phyloP scores from a whole-genome alignment of 2,329 filamentous ascomycete genomes.

The Xylariaceae sp. region DNA sequence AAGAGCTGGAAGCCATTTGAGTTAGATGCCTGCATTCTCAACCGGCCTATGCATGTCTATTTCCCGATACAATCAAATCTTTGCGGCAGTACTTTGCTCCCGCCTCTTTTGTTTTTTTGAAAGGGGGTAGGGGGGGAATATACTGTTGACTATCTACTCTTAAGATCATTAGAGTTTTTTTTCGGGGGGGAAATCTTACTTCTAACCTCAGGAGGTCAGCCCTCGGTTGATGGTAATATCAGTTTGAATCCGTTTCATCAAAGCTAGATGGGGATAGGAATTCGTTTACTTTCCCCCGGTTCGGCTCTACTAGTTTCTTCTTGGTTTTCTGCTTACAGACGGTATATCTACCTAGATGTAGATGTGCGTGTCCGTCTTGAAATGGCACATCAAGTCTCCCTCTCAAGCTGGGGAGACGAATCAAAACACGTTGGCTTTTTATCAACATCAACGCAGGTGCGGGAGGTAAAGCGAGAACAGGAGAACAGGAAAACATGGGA shows the following conservation, averaged over 20 bases:
- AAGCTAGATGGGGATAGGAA: neutral
- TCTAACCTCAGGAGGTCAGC: neutral
- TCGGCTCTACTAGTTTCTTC: neutral
- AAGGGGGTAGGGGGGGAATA: no score
- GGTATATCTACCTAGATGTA: neutral
- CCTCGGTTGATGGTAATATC: no score
- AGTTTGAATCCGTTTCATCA: neutral
- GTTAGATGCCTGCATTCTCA: neutral
- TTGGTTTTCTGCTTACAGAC: neutral
- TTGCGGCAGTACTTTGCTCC: no score
- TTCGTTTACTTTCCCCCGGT: neutral
- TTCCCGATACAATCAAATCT: no score
- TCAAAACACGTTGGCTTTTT: neutral
- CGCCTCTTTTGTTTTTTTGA: no score
- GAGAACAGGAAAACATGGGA: no score
- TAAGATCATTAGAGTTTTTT: constrained; percentile 1
- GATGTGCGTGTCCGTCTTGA: neutral
- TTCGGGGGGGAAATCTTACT: neutral
- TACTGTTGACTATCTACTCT: no score
- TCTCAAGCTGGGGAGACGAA: neutral
- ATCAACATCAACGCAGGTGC: neutral
- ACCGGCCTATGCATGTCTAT: neutral
- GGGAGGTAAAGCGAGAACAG: neutral
- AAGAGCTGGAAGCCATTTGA: neutral
- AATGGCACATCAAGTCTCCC: neutral